These are phyloP conservation scores for Claviceps quebecensis DNA, from an alignment of 2,329 filamentous ascomycete genomes.

Conservation along the genomic window DNA sequence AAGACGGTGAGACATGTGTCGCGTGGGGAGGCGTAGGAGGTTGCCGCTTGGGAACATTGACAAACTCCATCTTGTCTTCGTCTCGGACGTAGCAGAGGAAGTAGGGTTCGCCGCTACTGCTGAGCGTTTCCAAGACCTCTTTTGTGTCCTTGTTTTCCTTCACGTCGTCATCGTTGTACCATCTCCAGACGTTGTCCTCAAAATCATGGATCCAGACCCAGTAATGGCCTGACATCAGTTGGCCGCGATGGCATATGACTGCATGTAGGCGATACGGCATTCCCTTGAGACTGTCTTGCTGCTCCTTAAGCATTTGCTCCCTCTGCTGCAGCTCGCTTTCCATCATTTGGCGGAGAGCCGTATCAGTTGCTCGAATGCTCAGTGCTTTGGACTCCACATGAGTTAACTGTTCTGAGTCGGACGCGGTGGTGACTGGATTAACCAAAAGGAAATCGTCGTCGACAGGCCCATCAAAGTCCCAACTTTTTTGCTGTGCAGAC, in stretches of 20 bases:
- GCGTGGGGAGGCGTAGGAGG: conserved; percentile 8
- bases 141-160: conserved; percentile 49
- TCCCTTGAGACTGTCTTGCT: conserved; percentile 38
- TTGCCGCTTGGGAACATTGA: conserved; percentile 30
- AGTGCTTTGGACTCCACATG: conserved; percentile 7
- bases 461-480: conserved; percentile 25
- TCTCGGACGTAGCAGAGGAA: conserved; percentile 74
- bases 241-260: conserved; percentile 79
- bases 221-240: conserved; percentile 70
- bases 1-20: conserved; percentile 2
- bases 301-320: conserved; percentile 14
- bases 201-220: conserved; percentile 96
- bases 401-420: neutral
- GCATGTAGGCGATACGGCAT: conserved; percentile 75
- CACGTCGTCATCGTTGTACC: conserved; percentile 84
- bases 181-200: conserved; percentile 66
- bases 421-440: conserved; percentile 7
- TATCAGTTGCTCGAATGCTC: conserved; percentile 13
- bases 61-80: conserved; percentile 40
- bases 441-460: conserved; percentile 23
- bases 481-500: conserved; percentile 14
- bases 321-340: conserved; percentile 24
- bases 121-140: conserved; percentile 55
- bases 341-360: conserved; percentile 28
- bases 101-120: conserved; percentile 61